phyloP scores from a whole-genome alignment of 768 basidiomycete genomes.

The Pleurotus salmoneostramineus region DNA sequence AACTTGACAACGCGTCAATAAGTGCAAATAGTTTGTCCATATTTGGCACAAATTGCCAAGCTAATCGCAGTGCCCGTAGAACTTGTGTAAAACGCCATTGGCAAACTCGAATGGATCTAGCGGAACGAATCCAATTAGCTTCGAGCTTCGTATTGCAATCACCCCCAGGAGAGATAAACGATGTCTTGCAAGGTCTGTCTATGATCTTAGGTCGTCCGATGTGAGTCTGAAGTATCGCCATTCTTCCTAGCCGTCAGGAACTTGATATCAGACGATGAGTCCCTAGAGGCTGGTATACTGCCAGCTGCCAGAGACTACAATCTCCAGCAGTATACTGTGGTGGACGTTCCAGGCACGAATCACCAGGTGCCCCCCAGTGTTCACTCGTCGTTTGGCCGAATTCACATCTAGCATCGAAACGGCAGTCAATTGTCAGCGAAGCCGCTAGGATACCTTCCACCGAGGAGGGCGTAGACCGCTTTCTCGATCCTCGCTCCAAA shows the following conservation, averaged over 20 bases:
- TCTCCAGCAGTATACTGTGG: conserved; percentile 80
- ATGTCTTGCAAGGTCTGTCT: conserved; percentile 81
- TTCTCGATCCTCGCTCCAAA: conserved; percentile 79
- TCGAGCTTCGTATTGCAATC: conserved; percentile 82
- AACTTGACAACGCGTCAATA: neutral
- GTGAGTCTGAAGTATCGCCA: neutral
- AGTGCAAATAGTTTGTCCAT: neutral
- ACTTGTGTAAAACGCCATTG: neutral
- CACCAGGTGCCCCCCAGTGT: conserved; percentile 59
- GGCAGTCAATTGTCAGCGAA: conserved; percentile 79
- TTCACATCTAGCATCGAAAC: neutral
- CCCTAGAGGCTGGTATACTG: conserved; percentile 72
- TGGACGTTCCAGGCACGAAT: conserved; percentile 72
- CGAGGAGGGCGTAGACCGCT: conserved; percentile 56
- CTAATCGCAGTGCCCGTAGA: neutral
- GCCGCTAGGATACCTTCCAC: conserved; percentile 47
- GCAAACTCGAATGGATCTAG: conserved; percentile 44
- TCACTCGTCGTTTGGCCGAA: conserved; percentile 3
- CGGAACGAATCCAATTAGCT: conserved; percentile 67
- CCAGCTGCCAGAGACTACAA: conserved; percentile 86
- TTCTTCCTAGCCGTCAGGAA: conserved; percentile 73
- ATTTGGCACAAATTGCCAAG: neutral
- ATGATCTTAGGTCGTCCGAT: conserved; percentile 4
- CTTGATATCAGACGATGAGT: conserved; percentile 83
- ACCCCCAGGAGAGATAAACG: conserved; percentile 95